Percentiles rank a stretch among this genome's conserved stretches.
Evolutionary conservation across 805 yeast species (phyloP).

Genomic region (Ogataea zsoltii): DNA sequence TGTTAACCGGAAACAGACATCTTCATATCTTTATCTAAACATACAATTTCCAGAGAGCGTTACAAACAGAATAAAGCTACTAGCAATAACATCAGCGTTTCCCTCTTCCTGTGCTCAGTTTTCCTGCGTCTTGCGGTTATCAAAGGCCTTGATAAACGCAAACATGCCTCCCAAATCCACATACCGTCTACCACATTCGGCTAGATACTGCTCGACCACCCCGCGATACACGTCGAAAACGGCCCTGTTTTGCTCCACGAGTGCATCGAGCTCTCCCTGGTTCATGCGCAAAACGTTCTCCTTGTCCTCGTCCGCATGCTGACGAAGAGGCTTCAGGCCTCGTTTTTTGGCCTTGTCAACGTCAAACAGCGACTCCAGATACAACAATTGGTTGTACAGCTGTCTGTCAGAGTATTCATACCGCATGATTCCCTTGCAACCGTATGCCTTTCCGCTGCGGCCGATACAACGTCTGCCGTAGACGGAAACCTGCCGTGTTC

Average conservation of each 20-base stretch:
- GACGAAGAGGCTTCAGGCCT: conserved; percentile 54
- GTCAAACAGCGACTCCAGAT: conserved; percentile 77
- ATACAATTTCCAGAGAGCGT: too few relatives aligned
- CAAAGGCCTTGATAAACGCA: conserved; percentile 29
- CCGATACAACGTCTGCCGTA: conserved; percentile 87
- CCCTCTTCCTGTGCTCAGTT: too few relatives aligned
- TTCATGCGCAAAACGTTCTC: conserved; percentile 31
- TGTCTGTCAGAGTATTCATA: conserved; percentile 76
- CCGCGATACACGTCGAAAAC: conserved; percentile 52
- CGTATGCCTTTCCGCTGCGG: conserved; percentile 55
- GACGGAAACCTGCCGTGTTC: conserved; percentile 83
- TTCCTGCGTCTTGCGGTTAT: too few relatives aligned
- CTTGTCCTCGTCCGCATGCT: conserved; percentile 10
- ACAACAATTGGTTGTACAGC: conserved; percentile 82
- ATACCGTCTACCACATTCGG: conserved; percentile 83
- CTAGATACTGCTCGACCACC: conserved; percentile 71
- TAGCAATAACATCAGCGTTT: too few relatives aligned
- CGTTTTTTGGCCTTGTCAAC: conserved; percentile 69
- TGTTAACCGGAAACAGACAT: neutral
- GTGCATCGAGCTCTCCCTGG: conserved; percentile 63
- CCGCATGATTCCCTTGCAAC: conserved; percentile 80
- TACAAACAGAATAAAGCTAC: too few relatives aligned
- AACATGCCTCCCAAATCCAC: conserved; percentile 86
- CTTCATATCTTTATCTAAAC: too few relatives aligned
- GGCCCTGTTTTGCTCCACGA: conserved; percentile 77